phyloP scores from a whole-genome alignment of 202 grass and related monocot genomes.

The Miscanthus sacchariflorus region DNA sequence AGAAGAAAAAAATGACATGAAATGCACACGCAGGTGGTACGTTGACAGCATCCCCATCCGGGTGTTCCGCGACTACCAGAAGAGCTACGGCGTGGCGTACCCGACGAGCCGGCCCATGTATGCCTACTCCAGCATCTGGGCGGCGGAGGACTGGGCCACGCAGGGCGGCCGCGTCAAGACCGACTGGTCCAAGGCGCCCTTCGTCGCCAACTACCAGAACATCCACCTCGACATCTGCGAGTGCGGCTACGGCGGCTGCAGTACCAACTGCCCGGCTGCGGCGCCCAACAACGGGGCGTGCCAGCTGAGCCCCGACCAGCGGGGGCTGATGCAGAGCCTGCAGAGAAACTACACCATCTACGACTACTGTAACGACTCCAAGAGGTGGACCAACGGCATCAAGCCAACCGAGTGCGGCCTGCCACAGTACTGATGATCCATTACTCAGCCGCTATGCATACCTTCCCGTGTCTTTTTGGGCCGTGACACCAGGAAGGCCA shows the following conservation, averaged over 20 bases:
- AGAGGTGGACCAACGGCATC: constrained; percentile 36
- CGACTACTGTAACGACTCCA: constrained; percentile 54
- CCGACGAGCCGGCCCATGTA: constrained; percentile 61
- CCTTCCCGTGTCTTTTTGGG: neutral
- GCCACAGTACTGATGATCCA: constrained; percentile 33
- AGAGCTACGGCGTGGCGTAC: constrained; percentile 42
- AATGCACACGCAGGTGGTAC: constrained; percentile 58
- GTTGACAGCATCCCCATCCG: constrained; percentile 62
- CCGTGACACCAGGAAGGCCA: neutral
- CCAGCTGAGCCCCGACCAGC: constrained; percentile 34
- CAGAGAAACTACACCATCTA: constrained; percentile 55
- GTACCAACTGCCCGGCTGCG: neutral
- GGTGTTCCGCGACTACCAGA: constrained; percentile 68
- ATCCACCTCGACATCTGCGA: constrained; percentile 49
- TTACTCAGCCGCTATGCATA: no score
- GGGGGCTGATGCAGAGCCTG: constrained; percentile 45
- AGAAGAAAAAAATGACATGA: neutral
- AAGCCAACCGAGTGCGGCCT: constrained; percentile 52
- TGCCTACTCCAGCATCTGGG: constrained; percentile 80
- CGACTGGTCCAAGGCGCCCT: constrained; percentile 70
- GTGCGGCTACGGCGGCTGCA: constrained; percentile 31
- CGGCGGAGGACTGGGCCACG: constrained; percentile 75
- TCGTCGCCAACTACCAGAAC: constrained; percentile 60
- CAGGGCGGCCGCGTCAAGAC: constrained; percentile 75
- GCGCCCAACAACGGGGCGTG: neutral